Evolutionary conservation across 768 basidiomycete species (phyloP).

Genomic region (Termitomyces heimii): DNA sequence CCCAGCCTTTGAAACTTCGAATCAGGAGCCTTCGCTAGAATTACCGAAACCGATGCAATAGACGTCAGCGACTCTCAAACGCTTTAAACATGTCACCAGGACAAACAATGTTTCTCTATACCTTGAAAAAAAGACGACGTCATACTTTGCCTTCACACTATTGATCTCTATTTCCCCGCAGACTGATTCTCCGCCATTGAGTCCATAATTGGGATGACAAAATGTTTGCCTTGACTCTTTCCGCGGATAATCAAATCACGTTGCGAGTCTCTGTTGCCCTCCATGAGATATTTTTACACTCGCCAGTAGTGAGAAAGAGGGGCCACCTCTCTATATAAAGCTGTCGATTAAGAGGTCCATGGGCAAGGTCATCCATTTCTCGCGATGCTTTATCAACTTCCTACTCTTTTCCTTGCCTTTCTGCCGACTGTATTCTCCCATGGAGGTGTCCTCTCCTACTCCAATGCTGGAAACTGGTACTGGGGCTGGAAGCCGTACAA

Average conservation of each 20-base stretch:
- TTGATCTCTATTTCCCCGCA: conserved; percentile 10
- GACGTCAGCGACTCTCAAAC: neutral
- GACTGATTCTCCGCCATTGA: neutral
- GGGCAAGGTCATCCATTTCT: neutral
- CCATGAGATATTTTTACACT: neutral
- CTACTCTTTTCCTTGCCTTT: conserved; percentile 23
- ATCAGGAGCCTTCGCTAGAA: neutral
- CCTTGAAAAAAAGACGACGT: neutral
- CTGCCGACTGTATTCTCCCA: conserved; percentile 30
- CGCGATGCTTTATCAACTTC: conserved; percentile 23
- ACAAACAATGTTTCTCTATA: neutral
- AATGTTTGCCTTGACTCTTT: neutral
- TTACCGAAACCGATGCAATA: neutral
- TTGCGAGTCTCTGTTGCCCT: neutral
- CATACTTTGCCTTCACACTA: neutral
- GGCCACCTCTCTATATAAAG: conserved; percentile 2
- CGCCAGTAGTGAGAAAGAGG: neutral
- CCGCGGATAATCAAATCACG: conserved; percentile 10
- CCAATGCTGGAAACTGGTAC: conserved; percentile 32
- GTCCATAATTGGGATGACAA: neutral
- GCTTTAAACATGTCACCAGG: conserved; percentile 1
- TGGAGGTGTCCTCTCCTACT: conserved; percentile 39
- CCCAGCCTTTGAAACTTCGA: neutral
- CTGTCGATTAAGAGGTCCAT: neutral
- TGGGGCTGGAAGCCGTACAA: conserved; percentile 39